Conservation (phyloP, 2,329 filamentous ascomycete species). For the Basipetospora chlamydospora region DNA sequence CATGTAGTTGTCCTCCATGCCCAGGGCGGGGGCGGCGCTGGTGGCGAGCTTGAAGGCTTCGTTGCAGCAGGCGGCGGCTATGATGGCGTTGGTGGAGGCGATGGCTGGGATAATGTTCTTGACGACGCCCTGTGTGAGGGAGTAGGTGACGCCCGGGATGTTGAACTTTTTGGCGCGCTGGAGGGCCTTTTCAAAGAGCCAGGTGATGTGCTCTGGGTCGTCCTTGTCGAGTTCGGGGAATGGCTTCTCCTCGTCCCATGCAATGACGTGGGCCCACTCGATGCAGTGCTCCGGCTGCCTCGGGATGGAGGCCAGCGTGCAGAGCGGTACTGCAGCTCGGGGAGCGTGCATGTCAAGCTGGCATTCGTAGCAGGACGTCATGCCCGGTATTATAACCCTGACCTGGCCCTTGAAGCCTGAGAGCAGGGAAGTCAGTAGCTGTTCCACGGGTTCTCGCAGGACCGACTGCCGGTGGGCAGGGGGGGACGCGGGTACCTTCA, state of each 20-base stretch:
- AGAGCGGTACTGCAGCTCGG: constrained; percentile 90
- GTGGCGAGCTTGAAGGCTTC: constrained; percentile 93
- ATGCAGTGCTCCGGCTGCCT: constrained; percentile 96
- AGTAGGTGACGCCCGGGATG: constrained; percentile 86
- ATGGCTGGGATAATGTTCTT: constrained; percentile 99
- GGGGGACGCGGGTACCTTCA: constrained; percentile 42
- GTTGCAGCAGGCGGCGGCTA: constrained; percentile 90
- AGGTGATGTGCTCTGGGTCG: constrained; percentile 92
- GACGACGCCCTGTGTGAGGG: constrained; percentile 89
- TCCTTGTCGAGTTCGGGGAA: constrained; percentile 86
- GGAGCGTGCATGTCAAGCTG: constrained; percentile 98
- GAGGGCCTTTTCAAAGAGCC: constrained; percentile 80
- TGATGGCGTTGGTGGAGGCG: constrained; percentile 91
- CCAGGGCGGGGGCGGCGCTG: constrained; percentile 64
- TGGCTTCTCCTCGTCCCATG: constrained; percentile 78
- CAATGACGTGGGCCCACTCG: constrained; percentile 97
- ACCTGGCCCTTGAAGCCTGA: constrained; percentile 96
- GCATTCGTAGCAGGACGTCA: constrained; percentile 95
- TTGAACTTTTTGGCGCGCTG: constrained; percentile 73
- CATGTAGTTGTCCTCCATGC: constrained; percentile 82
- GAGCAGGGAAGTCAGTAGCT: not conserved
- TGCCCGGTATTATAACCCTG: constrained; percentile 76
- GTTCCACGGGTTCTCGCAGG: too few relatives aligned
- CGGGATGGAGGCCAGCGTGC: constrained; percentile 90
- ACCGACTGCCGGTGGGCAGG: too few relatives aligned